Conservation (phyloP, 305 asterid genomes). For the Fraxinus xanthoxyloides region DNA sequence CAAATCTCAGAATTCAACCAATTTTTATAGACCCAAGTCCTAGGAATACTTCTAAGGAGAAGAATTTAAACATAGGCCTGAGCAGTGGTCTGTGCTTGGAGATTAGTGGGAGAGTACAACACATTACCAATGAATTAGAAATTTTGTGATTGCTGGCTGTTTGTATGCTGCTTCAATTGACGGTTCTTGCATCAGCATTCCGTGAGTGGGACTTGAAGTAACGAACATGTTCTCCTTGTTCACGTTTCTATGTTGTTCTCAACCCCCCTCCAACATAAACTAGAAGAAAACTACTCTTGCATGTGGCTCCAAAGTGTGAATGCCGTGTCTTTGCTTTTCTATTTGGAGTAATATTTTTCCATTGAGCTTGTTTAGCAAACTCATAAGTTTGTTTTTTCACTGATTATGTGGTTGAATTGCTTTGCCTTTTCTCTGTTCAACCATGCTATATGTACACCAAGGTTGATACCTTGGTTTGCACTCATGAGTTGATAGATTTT, state of each 20-base stretch:
- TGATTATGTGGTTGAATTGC: not conserved
- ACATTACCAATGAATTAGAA: slow-evolving; percentile 45
- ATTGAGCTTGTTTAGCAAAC: not conserved
- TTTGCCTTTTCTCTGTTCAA: not conserved
- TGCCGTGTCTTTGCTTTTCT: not conserved
- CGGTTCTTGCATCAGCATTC: not conserved
- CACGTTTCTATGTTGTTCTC: not conserved
- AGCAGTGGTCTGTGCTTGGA: slow-evolving; percentile 71
- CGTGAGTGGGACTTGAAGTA: not conserved
- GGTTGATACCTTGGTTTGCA: too few relatives aligned
- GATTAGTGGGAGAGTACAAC: slow-evolving; percentile 93
- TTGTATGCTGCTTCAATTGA: not conserved
- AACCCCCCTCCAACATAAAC: not conserved
- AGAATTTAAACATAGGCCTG: slow-evolving; percentile 29
- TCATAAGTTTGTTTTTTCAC: not conserved
- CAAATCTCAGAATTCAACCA: slow-evolving; percentile 71
- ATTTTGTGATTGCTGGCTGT: slow-evolving; percentile 24
- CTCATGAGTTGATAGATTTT: too few relatives aligned
- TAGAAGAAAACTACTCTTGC: not conserved
- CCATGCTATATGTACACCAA: too few relatives aligned
- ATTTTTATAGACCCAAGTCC: slow-evolving; percentile 76
- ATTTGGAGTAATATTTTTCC: not conserved
- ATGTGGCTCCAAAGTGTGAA: not conserved
- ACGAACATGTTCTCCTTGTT: not conserved
- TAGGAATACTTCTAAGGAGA: slow-evolving; percentile 47